Base-by-base conservation (phyloP, 108 stramenopile genomes). In the Pseudonitzschia multiseries region DNA sequence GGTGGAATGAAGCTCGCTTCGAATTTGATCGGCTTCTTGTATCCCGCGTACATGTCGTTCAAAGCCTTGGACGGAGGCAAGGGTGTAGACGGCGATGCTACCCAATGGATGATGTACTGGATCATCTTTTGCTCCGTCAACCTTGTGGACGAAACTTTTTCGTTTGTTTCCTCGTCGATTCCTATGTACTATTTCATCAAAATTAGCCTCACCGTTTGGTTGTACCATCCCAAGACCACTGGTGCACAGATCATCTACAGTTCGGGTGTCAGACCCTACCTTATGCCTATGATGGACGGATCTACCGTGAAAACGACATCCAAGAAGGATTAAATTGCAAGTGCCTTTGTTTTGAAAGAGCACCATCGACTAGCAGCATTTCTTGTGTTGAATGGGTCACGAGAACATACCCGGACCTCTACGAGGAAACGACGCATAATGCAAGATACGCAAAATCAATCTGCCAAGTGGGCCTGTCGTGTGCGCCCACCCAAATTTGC, bases 21-120 rank as follows among this genome's bases (percentile, higher is more conserved):
- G 31, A 95, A 97, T 73, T 72, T 97, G 43, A 73, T 95, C 8
- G 94, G 93, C 33, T 97, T 97, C 77, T 77, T 95, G 21, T 99
- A 97, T 86, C 98, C 98, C 24, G 96, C 96, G 8, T 97, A 96
- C 92, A 95, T 96, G 91, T 96, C 96, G 17, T 97, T 99, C 81
- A 96, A 96, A 77, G 95, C 96, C 27, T 93, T 99, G 78, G 98
- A 97, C 63, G 82, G 89, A 22, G 74, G 76, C 32, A 53, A 74
- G 24, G 77, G 52, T 29, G 62, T 70, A 24, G 74, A 83, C 24
- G 78, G 74, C 28, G 96, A 96, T 61, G 95, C 96, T 69, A 93
- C 88, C 9, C 96, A 97, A 72, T 99, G 98, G 98, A 85, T 98
- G 44, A 96, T 94, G 20, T 98, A 98, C 83, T 98, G 98, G 98